These are phyloP conservation scores for Proliferodiscus dingleyae DNA, from an alignment of 2,329 filamentous ascomycete species.

Conservation along the genomic window DNA sequence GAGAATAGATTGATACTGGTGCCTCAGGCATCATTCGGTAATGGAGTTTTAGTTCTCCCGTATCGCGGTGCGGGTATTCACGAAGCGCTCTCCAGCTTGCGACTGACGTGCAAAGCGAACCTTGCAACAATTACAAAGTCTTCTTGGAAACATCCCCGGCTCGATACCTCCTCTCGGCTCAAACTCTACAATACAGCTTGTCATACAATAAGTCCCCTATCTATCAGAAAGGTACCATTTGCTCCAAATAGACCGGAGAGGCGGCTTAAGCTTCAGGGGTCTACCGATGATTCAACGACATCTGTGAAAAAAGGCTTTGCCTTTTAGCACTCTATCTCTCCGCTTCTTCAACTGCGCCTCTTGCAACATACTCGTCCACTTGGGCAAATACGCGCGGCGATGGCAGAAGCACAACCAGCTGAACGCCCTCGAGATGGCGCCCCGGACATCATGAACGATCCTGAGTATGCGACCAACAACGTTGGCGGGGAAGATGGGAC, in stretches of 20 bases:
- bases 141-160: too few species aligned
- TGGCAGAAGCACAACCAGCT: conserved; percentile 14
- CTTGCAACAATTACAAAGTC: too few species aligned
- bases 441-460: conserved; percentile 55
- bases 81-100: too few species aligned
- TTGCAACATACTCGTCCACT: too few species aligned
- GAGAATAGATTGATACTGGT: too few species aligned
- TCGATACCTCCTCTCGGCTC: too few species aligned
- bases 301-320: conserved; percentile 25
- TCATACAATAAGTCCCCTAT: background rate
- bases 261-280: background rate
- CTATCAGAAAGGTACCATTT: background rate
- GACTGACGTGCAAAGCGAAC: too few species aligned
- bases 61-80: too few species aligned
- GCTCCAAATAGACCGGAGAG: too few species aligned
- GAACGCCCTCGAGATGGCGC: conserved; percentile 12
- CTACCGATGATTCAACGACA: conserved; percentile 23
- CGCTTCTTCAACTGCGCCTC: background rate
- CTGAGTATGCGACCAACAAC: conserved; percentile 41
- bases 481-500: conserved; percentile 26
- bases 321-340: conserved; percentile 12
- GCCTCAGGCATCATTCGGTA: too few species aligned
- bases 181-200: too few species aligned
- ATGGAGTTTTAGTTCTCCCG: too few species aligned
- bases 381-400: conserved; percentile 6